Evolutionary conservation across 768 basidiomycete genomes (phyloP), one percentile per base, ranked within the genome.

Genomic region (Psilocybe cyanescens): DNA sequence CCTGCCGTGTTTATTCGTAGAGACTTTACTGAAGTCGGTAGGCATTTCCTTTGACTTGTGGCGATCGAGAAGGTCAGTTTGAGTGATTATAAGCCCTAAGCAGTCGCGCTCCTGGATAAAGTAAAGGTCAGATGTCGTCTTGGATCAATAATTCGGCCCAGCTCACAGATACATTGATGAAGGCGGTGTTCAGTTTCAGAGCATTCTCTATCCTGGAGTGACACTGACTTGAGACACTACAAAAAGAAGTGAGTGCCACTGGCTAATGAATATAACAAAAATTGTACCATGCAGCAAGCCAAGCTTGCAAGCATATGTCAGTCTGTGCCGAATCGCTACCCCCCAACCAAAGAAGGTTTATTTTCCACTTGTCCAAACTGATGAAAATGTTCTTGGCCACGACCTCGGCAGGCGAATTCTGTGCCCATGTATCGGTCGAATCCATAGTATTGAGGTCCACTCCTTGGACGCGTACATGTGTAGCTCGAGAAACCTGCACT

Each of bases 211-310:
- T 19, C 31, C 54, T 60, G 8, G n/a, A 12, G 1, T 28, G 8
- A 17, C 45, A 66, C 5, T 41, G 31, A 48, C 68, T 57, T 3
- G 67, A 72, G 4, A 74, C 67, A 47, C 78, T 78, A 39, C 3
- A 54, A 28, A 8, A 31, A 56, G 31, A 29, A 30, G n/a, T 46
- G 6, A 64, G 33, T 17, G 16, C 30, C 16, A 46, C 9, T 39
- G n/a, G 16, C 8, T 28, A 30, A 11, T 31, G 33, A 29, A 9
- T 8, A 46, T 24, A 12, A 46, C 8, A 41, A 57, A 14, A 30
- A 67, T 30, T 69, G 50, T 51, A 75, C 79, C 69, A 69, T n/a
- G 71, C 76, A 24, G 76, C 73, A 7, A 80, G 60, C 78, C 78
- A 80, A 5, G 78, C 78, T 51, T 76, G 74, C 44, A 79, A 67